phyloP scores from a whole-genome alignment of 192 early-diverging fungal genomes.

The Gamsiella multidivaricata region DNA sequence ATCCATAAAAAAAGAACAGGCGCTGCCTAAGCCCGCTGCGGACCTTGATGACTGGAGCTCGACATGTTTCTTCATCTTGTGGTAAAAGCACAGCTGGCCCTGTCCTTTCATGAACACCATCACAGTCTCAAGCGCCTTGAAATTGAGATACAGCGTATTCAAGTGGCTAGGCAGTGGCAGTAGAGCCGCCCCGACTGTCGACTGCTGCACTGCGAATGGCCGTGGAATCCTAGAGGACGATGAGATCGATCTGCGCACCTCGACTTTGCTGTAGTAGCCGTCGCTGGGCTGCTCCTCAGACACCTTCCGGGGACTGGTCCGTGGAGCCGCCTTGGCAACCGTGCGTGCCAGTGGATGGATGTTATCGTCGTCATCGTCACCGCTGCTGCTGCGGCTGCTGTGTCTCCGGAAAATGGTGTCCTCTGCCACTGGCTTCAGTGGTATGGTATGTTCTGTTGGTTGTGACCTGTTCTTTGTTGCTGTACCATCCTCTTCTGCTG shows the following conservation, averaged over 20 bases:
- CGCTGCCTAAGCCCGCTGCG: background rate
- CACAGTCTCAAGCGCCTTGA: constrained; percentile 31
- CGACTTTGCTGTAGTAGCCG: background rate
- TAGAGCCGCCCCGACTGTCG: background rate
- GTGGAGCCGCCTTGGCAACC: constrained; percentile 22
- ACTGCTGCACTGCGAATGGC: background rate
- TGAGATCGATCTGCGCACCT: background rate
- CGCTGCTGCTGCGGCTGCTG: background rate
- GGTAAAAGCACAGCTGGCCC: constrained; percentile 37
- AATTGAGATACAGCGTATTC: constrained; percentile 11
- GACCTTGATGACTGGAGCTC: constrained; percentile 42
- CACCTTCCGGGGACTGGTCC: background rate
- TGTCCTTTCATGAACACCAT: constrained; percentile 24
- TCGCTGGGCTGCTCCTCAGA: background rate
- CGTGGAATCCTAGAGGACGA: constrained; percentile 11
- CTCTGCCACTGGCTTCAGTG: constrained; percentile 1
- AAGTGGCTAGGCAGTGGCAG: constrained; percentile 31
- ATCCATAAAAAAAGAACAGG: background rate
- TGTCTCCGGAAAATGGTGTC: background rate
- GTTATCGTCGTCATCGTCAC: constrained; percentile 19
- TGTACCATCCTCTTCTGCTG: background rate
- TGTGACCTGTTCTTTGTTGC: background rate
- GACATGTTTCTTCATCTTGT: constrained; percentile 32
- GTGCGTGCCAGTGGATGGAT: constrained; percentile 43
- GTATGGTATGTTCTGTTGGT: background rate